Percentiles rank a stretch among this genome's conserved stretches.
phyloP scores from a whole-genome alignment of 805 yeast species.

The Candida boidinii region DNA sequence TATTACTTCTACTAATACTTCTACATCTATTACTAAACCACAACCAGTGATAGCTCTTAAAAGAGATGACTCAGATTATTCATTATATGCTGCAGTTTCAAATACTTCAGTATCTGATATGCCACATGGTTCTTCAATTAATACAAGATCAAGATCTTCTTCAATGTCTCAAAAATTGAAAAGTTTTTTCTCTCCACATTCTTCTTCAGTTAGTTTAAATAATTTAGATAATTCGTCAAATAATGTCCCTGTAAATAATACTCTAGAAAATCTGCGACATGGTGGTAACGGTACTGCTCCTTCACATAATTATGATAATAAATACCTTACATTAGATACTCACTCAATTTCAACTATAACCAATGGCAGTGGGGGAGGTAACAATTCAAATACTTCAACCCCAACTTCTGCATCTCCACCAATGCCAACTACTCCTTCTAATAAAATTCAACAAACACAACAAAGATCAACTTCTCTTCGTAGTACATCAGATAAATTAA shows the following conservation, averaged over 20 bases:
- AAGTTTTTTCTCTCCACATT: slow-evolving; percentile 18
- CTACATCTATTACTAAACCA: no score
- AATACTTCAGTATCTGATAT: slow-evolving; percentile 12
- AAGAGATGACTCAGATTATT: slow-evolving; percentile 16
- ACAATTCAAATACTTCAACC: slow-evolving; percentile 1
- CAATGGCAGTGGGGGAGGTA: no score
- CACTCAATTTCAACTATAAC: no score
- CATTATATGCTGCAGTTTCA: slow-evolving; percentile 15
- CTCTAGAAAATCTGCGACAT: no score
- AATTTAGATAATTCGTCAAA: not conserved
- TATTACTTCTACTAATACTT: no score
- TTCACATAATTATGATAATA: not conserved
- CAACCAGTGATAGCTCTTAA: no score
- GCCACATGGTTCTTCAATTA: slow-evolving; percentile 4
- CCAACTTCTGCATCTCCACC: not conserved
- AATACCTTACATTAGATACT: not conserved
- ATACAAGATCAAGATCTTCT: slow-evolving; percentile 15
- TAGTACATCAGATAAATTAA: no score
- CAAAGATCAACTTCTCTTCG: slow-evolving; percentile 3
- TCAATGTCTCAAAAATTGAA: slow-evolving; percentile 24
- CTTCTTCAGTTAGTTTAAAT: slow-evolving; percentile 9
- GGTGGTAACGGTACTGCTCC: slow-evolving; percentile 3
- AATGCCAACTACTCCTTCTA: not conserved
- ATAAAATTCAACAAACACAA: slow-evolving; percentile 5
- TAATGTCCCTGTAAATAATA: not conserved